Evolutionary conservation across 1,139 yeast genomes (phyloP).

Genomic region (Kazachstania sp.): DNA sequence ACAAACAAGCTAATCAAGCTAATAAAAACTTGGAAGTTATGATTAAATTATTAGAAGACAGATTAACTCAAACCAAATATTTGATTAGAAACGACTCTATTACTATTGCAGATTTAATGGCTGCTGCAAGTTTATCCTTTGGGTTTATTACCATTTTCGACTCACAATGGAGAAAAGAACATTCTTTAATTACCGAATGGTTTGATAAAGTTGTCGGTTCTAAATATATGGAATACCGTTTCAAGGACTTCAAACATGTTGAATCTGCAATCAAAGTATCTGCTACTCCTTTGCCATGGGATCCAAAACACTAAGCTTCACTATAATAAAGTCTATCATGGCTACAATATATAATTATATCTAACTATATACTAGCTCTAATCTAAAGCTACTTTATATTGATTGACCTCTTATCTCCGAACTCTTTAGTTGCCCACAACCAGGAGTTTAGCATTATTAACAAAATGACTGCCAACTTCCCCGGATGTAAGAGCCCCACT

Average conservation of each 20-base stretch:
- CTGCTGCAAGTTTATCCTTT: constrained; percentile 42
- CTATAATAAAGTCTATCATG: background rate
- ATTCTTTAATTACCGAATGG: constrained; percentile 76
- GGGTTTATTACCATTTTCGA: constrained; percentile 46
- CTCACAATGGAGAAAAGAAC: constrained; percentile 56
- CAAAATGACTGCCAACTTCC: no score
- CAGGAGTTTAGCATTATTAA: no score
- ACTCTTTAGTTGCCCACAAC: no score
- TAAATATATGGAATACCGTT: constrained; percentile 42
- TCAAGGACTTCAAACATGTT: constrained; percentile 36
- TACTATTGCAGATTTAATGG: constrained; percentile 68
- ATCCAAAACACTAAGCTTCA: background rate
- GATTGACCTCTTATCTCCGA: no score
- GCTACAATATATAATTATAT: background rate
- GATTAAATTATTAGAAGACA: constrained; percentile 44
- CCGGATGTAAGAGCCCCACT: no score
- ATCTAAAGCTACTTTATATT: no score
- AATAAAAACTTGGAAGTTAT: constrained; percentile 34
- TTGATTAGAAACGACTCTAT: constrained; percentile 61
- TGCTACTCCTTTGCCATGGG: constrained; percentile 1
- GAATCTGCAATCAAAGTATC: background rate
- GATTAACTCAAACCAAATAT: constrained; percentile 64
- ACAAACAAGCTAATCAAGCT: constrained; percentile 63
- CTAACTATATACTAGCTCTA: no score
- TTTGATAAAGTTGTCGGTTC: constrained; percentile 54